Evolutionary conservation across 2,329 filamentous ascomycete species (phyloP).

Genomic region (Teratosphaeriaceae sp.): DNA sequence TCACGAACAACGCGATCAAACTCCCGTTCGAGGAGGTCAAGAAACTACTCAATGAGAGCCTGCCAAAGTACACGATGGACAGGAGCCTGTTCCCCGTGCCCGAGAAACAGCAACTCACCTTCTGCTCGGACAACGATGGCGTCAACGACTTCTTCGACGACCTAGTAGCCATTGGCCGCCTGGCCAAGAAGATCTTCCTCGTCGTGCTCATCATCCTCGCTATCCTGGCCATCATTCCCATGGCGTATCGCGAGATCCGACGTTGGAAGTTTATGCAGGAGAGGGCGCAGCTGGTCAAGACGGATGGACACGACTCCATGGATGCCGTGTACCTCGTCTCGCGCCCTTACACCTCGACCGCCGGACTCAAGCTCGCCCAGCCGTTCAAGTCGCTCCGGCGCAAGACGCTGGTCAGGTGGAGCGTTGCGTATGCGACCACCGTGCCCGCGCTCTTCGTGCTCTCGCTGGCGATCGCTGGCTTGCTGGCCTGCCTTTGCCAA

Average conservation of each 20-base stretch:
- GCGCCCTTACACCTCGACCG: constrained; percentile 65
- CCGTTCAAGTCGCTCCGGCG: constrained; percentile 57
- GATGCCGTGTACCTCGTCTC: constrained; percentile 86
- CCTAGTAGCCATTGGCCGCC: constrained; percentile 59
- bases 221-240: constrained; percentile 65
- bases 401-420: constrained; percentile 73
- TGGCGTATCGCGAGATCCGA: constrained; percentile 74
- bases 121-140: constrained; percentile 79
- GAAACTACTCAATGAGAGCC: constrained; percentile 61
- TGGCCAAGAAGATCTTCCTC: constrained; percentile 68
- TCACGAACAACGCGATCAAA: constrained; percentile 67
- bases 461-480: constrained; percentile 71
- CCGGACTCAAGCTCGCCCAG: constrained; percentile 64
- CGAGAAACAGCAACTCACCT: constrained; percentile 71
- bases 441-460: constrained; percentile 79
- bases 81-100: constrained; percentile 73
- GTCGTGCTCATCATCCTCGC: constrained; percentile 67
- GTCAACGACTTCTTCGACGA: constrained; percentile 78
- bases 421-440: constrained; percentile 80
- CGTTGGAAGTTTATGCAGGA: constrained; percentile 68
- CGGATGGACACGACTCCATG: constrained; percentile 67
- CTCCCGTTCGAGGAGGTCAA: constrained; percentile 78
- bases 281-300: constrained; percentile 59
- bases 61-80: constrained; percentile 72
- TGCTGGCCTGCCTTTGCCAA: constrained; percentile 78